A percentile compares a stretch with the other conserved stretches of the same genome.
Conservation (phyloP, 345 rosid species). For the Euphorbia lathyris region DNA sequence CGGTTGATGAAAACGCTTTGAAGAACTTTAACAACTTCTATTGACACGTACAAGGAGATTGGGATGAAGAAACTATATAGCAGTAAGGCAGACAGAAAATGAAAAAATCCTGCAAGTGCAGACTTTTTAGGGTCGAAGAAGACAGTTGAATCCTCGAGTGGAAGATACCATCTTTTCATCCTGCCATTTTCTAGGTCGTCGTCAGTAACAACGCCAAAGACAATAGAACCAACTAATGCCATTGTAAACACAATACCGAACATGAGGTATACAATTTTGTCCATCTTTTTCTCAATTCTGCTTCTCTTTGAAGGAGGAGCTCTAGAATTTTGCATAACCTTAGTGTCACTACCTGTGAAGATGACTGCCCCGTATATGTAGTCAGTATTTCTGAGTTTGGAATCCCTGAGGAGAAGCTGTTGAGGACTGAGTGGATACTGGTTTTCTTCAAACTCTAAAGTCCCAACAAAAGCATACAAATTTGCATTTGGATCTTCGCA, state of each 20-base stretch:
- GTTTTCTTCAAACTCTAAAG: constrained; percentile 55
- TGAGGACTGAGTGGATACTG: constrained; percentile 68
- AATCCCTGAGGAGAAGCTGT: constrained; percentile 85
- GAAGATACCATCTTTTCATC: constrained; percentile 86
- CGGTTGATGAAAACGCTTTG: constrained; percentile 84
- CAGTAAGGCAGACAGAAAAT: constrained; percentile 71
- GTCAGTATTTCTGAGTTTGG: constrained; percentile 82
- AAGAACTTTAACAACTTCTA: constrained; percentile 84
- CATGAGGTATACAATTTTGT: constrained; percentile 61
- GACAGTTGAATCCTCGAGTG: constrained; percentile 50
- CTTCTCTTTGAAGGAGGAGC: constrained; percentile 93
- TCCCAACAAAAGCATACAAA: constrained; percentile 76
- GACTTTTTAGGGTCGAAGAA: constrained; percentile 60
- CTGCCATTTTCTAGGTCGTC: constrained; percentile 55
- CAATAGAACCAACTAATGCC: constrained; percentile 65
- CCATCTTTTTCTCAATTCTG: constrained; percentile 79
- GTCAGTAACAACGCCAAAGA: constrained; percentile 60
- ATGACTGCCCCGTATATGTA: constrained; percentile 70
- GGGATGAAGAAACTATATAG: constrained; percentile 72
- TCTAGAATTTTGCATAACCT: constrained; percentile 81
- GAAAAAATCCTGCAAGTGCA: constrained; percentile 47
- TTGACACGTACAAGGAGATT: constrained; percentile 78
- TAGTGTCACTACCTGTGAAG: constrained; percentile 90
- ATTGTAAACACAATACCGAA: constrained; percentile 50
- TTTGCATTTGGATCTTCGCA: constrained; percentile 96